Conservation (phyloP, 495 filamentous ascomycete genomes). For the Glarea lozoyensis region DNA sequence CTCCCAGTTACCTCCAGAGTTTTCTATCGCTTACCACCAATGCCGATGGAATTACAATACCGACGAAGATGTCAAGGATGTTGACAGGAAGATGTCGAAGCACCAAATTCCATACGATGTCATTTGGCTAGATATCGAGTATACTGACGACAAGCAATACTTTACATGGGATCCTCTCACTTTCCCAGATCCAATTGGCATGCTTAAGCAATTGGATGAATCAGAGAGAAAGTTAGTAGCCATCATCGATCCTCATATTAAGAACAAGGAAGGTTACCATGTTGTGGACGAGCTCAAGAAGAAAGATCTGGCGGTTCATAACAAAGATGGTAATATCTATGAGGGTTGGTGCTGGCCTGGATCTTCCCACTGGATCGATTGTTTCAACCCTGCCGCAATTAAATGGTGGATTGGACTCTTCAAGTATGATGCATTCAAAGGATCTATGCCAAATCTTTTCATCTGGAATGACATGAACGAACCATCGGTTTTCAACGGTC, state of each 20-base stretch:
- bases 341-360: slow-evolving; percentile 99
- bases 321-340: slow-evolving; percentile 83
- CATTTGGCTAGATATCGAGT: slow-evolving; percentile 97
- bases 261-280: slow-evolving; percentile 71
- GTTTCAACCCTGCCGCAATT: slow-evolving; percentile 78
- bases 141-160: slow-evolving; percentile 92
- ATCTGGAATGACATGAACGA: slow-evolving; percentile 99
- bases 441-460: slow-evolving; percentile 72
- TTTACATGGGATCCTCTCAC: slow-evolving; percentile 90
- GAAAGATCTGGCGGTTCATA: slow-evolving; percentile 71
- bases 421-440: slow-evolving; percentile 78
- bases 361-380: slow-evolving; percentile 90
- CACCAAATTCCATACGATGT: slow-evolving; percentile 93
- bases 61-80: slow-evolving; percentile 91
- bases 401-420: slow-evolving; percentile 87
- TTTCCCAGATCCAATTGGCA: slow-evolving; percentile 76
- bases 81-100: slow-evolving; percentile 93
- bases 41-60: slow-evolving; percentile 98
- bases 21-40: slow-evolving; percentile 89
- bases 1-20: slow-evolving; percentile 81
- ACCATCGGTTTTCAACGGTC: slow-evolving; percentile 96
- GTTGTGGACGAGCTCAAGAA: slow-evolving; percentile 74
- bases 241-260: slow-evolving; percentile 97
- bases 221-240: slow-evolving; percentile 84
- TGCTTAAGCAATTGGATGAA: slow-evolving; percentile 76